Evolutionary conservation across 2,329 filamentous ascomycete species (phyloP), one percentile per base, ranked within the genome.

Genomic region (Claviceps sp.): DNA sequence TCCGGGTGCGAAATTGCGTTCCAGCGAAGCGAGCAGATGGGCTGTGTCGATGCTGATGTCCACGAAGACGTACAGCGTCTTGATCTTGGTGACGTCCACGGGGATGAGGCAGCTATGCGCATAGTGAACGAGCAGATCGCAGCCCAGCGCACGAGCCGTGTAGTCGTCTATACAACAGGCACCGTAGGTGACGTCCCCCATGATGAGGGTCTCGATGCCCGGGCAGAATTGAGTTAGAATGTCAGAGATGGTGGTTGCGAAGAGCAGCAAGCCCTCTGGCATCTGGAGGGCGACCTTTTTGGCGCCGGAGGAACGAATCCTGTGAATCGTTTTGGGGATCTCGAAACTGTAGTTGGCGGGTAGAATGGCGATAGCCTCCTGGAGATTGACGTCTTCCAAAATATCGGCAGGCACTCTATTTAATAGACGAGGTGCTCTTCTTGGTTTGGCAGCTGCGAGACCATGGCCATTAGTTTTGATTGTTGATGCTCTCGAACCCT

Each of bases 141-240:
- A 98, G 1, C 89, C 93, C 22, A 98, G 77, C 0, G 94, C 93
- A 45, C 91, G 77, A 1, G 93, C 94, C 0, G 93, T 98, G 70
- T 94, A 98, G 70, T 98, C 93, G 66, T 98, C 93, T 61, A 98
- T 96, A 65, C 93, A 98, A 73, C 93, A 98, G 22, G 93, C 93
- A 56, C 93, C 93, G 66, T 98, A 98, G 1, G 93, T 98, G 44
- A 98, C 93, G 65, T 98, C 93, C 55, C 93, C 93, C 93, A 98
- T 98, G 67, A 98, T 98, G 51, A 97, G 75, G 2, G 91, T 97
- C 65, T 94, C 88, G 42, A 86, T 85, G 1, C 86, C 89, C 0
- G 88, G 85, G 63, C 93, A 98, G 72, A 98, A 98, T 64, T 90
- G 86, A 0, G 86, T 88, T 47, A 98, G 74, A 61, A 98, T 97